Base-by-base conservation (phyloP, 2,329 filamentous ascomycete species). In the Pseudocercospora musae region DNA sequence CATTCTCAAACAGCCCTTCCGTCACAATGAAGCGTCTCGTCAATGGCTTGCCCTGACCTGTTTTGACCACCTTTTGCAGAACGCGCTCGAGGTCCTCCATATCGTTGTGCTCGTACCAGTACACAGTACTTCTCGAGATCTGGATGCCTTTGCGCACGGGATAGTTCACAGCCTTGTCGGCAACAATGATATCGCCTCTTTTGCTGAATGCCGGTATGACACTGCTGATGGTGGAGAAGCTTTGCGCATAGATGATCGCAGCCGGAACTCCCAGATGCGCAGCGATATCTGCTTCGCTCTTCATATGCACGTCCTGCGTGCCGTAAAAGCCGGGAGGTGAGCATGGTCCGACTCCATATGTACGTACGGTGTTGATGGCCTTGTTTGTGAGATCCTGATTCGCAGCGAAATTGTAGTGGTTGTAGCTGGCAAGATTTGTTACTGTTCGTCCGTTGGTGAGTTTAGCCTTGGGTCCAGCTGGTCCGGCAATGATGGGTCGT, bases 161-260 rank as follows among this genome's bases (percentile, higher is more conserved):
- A 79, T 91, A 98, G 76, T 96, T 98, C 75, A 95, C 90, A 37
- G 92, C 91, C 69, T 90, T 90, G 78, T 99, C 95, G 46, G 92
- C 95, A 58, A 99, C 91, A 70, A 99, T 98, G 73, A 98, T 91
- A 76, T 99, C 95, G 56, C 95, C 95, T 71, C 95, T 87, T 82
- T 99, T 99, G 75, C 91, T 96, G 75, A 99, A 99, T 1, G 93
- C 90, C 0, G 95, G 96, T 65, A 99, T 97, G 21, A 98, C 93
- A 74, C 90, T 94, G n/a, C 91, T 93, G 64, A 98, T 96, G 44
- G 95, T 97, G 25, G 91, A 96, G 75, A 99, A 98, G 3, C 93
- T 89, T 75, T 99, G 95, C 0, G 95, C 91, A 74, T 99, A 99
- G 63, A 99, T 88, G 69, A 99, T 98, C 74, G 92, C 96, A 31